These are phyloP conservation scores for Amanita pallidorosea DNA, from an alignment of 768 basidiomycete genomes.

Conservation along the genomic window DNA sequence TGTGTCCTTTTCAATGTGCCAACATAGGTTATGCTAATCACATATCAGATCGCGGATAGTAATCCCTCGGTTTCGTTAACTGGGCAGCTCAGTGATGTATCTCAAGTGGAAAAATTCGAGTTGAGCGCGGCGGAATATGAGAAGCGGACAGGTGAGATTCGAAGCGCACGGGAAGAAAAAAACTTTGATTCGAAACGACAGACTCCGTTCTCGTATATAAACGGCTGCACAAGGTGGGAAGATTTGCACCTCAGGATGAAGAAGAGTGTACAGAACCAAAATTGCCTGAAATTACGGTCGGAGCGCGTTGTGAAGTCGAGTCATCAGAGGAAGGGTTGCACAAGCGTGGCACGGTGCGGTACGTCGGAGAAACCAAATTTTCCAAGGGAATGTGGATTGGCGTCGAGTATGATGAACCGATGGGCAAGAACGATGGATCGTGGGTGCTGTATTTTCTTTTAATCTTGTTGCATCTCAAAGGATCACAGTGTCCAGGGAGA, in stretches of 20 bases:
- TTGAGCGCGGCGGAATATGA: slow-evolving; percentile 76
- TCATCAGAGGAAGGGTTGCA: slow-evolving; percentile 54
- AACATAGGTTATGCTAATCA: slow-evolving; percentile 1
- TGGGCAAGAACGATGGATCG: slow-evolving; percentile 95
- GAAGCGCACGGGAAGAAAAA: neutral
- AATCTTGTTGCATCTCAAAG: neutral
- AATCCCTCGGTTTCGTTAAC: slow-evolving; percentile 69
- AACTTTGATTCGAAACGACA: slow-evolving; percentile 16
- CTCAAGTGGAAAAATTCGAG: slow-evolving; percentile 90
- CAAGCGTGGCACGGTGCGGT: slow-evolving; percentile 80
- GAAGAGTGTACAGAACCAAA: slow-evolving; percentile 14
- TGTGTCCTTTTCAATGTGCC: slow-evolving; percentile 19
- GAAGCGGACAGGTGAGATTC: slow-evolving; percentile 51
- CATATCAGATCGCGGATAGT: slow-evolving; percentile 53
- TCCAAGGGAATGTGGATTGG: slow-evolving; percentile 78
- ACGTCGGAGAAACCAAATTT: slow-evolving; percentile 74
- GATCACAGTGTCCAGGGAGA: slow-evolving; percentile 65
- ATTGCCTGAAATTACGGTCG: slow-evolving; percentile 42
- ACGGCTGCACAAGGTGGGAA: slow-evolving; percentile 76
- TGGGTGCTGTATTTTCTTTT: slow-evolving; percentile 30
- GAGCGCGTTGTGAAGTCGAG: slow-evolving; percentile 78
- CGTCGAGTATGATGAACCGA: slow-evolving; percentile 89
- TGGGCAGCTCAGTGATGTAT: slow-evolving; percentile 78
- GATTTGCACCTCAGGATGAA: slow-evolving; percentile 57
- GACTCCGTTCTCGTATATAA: slow-evolving; percentile 90